Base-by-base conservation (phyloP, 2,329 filamentous ascomycete species). In the Chaetoscypha palmicola region DNA sequence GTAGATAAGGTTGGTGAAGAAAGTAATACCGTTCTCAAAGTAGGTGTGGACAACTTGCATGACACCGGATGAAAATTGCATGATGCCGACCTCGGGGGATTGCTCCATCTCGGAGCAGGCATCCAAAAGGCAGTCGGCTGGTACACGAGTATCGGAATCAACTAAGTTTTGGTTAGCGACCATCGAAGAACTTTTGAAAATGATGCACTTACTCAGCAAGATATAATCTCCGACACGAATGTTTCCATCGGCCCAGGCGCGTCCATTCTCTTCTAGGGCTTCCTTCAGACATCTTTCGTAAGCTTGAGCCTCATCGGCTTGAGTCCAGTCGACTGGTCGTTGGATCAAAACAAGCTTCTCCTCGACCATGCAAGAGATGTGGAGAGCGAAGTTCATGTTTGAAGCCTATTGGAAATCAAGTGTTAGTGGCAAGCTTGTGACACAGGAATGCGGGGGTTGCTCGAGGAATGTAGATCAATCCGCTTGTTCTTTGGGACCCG, bases 41-140 rank as follows among this genome's bases (percentile, higher is more conserved):
- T 83, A 87, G 22, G 78, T 84, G 63, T 82, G 70, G 23, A 83
- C 81, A 28, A 87, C 83, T 64, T 86, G 81, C 83, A 86, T 89
- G 65, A 87, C 83, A 56, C 83, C 81, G 4, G 83, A 86, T 1
- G 80, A 80, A 64, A 83, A 86, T 57, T 90, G 82, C 68, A 90
- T 76, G 58, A 88, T 87, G 41, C 81, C 85, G 38, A 90, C 84
- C 52, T 89, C 79, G 2, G 82, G 83, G 2, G 79, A 85, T 58
- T 83, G 79, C 58, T 89, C 83, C 83, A 90, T 87, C 59, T 91
- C 86, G 38, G 81, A 86, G 36, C 86, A 83, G 32, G 83, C 83
- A 57, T 90, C 85, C 4, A 90, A 71, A 48, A 91, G 70, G 58
- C 86, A 91, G 63, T 90, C 86, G 30, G 73, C 67, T 1, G 86